Percentiles rank a stretch among this genome's conserved stretches.
Conservation (phyloP, 345 rosid genomes). For the Garcia nutans region DNA sequence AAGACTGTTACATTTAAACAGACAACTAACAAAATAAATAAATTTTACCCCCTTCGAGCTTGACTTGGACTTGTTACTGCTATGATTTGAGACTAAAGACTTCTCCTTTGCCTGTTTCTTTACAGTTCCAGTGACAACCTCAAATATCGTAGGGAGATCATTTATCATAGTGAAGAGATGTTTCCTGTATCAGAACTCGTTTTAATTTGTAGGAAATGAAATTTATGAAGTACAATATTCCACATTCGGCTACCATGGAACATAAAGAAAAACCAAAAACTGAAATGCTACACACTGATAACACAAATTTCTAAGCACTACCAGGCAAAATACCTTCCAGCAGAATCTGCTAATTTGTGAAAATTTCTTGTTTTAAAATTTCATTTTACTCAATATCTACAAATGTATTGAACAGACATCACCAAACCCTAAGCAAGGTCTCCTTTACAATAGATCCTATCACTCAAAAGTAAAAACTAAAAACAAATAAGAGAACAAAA, state of each 20-base stretch:
- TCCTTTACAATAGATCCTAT: neutral
- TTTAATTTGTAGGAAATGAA: neutral
- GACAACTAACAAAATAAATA: neutral
- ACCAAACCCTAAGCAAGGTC: neutral
- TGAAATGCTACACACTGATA: neutral
- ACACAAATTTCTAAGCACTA: neutral
- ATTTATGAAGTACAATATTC: conserved; percentile 2
- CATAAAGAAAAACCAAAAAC: neutral
- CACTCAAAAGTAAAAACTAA: neutral
- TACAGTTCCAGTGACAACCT: conserved; percentile 24
- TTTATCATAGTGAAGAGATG: conserved; percentile 30
- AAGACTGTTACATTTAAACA: neutral
- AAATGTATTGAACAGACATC: neutral
- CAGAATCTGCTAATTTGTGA: neutral
- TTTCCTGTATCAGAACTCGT: conserved; percentile 20
- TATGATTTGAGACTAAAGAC: conserved; percentile 26
- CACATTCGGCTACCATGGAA: neutral
- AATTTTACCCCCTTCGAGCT: conserved; percentile 26
- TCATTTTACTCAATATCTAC: neutral
- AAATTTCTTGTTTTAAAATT: neutral
- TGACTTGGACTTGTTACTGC: conserved; percentile 26
- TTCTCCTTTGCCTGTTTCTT: conserved; percentile 32
- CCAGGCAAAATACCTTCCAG: neutral
- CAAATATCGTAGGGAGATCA: conserved; percentile 31
- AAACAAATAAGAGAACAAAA: neutral